These are phyloP conservation scores for Russula sp. DNA, from an alignment of 768 basidiomycete species.

Conservation along the genomic window DNA sequence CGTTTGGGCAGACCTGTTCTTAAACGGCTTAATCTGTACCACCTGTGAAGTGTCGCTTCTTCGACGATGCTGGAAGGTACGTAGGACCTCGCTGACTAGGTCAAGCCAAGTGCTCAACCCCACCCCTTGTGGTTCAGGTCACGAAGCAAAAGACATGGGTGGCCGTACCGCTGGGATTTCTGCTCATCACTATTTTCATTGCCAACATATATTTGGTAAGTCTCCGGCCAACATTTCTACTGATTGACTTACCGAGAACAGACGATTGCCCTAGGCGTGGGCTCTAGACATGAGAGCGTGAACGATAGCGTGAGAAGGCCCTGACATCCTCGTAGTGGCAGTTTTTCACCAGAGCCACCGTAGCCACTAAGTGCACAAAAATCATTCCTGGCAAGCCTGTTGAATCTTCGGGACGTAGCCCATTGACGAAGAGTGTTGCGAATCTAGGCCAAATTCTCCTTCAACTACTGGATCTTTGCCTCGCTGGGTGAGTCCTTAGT, in stretches of 20 bases:
- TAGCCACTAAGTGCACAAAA: constrained; percentile 27
- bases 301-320: constrained; percentile 26
- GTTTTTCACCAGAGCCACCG: background rate
- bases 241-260: background rate
- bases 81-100: constrained; percentile 6
- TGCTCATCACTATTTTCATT: constrained; percentile 39
- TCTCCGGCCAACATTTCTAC: background rate
- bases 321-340: background rate
- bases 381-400: constrained; percentile 22
- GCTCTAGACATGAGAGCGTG: constrained; percentile 14
- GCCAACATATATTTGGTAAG: constrained; percentile 45
- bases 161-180: constrained; percentile 36
- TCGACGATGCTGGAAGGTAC: constrained; percentile 51
- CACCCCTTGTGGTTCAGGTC: constrained; percentile 36
- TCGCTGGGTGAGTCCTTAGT: constrained; percentile 38
- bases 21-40: constrained; percentile 48
- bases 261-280: constrained; percentile 23
- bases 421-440: constrained; percentile 2
- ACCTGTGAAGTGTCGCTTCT: constrained; percentile 51
- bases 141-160: constrained; percentile 42
- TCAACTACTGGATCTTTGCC: constrained; percentile 48
- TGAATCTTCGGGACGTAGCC: background rate
- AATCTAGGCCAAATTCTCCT: constrained; percentile 42
- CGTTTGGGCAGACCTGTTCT: constrained; percentile 46
- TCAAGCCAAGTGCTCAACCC: background rate